Conservation (phyloP, 306 rosid genomes). For the Rosa multiflora region DNA sequence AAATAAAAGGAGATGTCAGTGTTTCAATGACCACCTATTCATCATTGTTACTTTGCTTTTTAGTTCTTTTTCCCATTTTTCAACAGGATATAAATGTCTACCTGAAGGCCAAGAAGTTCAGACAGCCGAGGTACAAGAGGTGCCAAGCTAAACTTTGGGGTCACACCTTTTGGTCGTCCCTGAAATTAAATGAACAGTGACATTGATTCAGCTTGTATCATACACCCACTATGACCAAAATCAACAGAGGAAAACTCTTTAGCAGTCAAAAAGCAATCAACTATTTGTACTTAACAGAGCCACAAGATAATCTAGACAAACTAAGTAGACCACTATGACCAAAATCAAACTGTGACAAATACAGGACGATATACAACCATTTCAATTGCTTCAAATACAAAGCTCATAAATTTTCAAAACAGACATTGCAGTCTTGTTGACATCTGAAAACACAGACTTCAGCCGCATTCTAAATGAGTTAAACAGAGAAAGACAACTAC, state of each 20-base stretch:
- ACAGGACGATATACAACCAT: neutral
- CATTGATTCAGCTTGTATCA: constrained; percentile 11
- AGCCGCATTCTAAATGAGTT: neutral
- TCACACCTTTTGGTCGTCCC: constrained; percentile 99
- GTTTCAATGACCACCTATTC: neutral
- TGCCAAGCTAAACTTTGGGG: constrained; percentile 91
- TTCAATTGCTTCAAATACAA: neutral
- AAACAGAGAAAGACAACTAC: neutral
- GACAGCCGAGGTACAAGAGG: constrained; percentile 97
- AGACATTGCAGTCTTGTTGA: neutral
- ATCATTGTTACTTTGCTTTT: constrained; percentile 5
- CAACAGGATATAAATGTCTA: constrained; percentile 21
- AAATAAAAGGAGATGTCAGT: constrained; percentile 19
- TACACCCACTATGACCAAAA: neutral
- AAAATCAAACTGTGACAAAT: neutral
- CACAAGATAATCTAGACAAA: neutral
- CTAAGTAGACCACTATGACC: neutral
- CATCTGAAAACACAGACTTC: neutral
- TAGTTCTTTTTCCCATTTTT: neutral
- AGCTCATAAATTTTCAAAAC: neutral
- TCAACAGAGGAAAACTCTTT: neutral
- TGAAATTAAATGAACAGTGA: constrained; percentile 38
- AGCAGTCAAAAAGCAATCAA: neutral
- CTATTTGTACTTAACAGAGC: neutral
- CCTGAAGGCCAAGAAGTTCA: constrained; percentile 92